Base-by-base conservation (phyloP, 352 stramenopile species). In the Hyphochytrium catenoides region DNA sequence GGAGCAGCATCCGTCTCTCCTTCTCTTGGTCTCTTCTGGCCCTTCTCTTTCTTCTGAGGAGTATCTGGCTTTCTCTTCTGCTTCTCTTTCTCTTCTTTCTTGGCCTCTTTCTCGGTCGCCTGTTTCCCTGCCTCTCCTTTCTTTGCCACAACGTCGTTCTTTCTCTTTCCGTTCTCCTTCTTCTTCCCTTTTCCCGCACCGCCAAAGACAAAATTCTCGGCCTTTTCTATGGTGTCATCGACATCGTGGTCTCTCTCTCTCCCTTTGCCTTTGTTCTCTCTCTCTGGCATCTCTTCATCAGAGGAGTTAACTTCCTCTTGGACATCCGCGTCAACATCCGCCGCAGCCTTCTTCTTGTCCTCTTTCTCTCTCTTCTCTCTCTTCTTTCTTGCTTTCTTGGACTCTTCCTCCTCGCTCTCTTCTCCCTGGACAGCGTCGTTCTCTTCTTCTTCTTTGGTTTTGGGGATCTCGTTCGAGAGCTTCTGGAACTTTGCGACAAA, bases 401-500 rank as follows among this genome's bases (percentile, higher is more conserved):
- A 59, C 41, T 73, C 62, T 16, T 49, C 46, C 7, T 50, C 24
- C 4, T 25, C 30, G 18, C 21, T 36, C 28, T 83, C 67, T 2
- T 57, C 65, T 15, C 62, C 70, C 2, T 81, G 59, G 18, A 77
- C 60, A 3, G 52, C 36, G 43, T 79, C 58, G 8, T 71, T 57
- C n/a, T 56, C 50, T 41, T 62, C 50, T 27, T 52, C 43, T 15
- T 61, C 34, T 31, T 65, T 47, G 4, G 54, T 66, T 42, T 84
- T 79, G 5, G 71, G 67, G 42, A 65, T 61, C 47, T 56, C 74
- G 43, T 98, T 95, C 30, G 85, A 87, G 29, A 94, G 79, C 60
- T 99, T 99, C 51, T 96, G 88, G 34, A 99, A 86, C 63, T 98
- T 99, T 25, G 84, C 88, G 21, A 99, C 90, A 59, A 92, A 99